Conservation (phyloP, 192 early-diverging fungal species). For the Ambispora gerdemannii region DNA sequence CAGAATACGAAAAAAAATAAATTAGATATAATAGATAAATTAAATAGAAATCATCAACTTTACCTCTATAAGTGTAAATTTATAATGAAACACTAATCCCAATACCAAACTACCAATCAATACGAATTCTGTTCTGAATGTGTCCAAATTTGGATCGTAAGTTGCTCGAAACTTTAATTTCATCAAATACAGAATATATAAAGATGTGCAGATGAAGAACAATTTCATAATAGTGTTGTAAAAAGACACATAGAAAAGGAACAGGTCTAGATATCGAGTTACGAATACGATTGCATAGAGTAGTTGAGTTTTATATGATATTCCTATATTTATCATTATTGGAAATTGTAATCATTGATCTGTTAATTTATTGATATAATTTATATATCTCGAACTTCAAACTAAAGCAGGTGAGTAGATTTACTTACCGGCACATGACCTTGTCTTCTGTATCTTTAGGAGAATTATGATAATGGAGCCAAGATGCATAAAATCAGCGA, state of each 20-base stretch:
- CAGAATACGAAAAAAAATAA: constrained; percentile 7
- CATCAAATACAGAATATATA: constrained; percentile 93
- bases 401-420: not conserved
- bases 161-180: constrained; percentile 78
- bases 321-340: constrained; percentile 54
- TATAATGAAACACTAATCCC: constrained; percentile 71
- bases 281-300: constrained; percentile 89
- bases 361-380: not conserved
- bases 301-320: constrained; percentile 96
- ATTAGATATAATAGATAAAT: not conserved
- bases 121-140: constrained; percentile 87
- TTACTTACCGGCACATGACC: constrained; percentile 76
- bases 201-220: constrained; percentile 84
- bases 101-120: constrained; percentile 66
- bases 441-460: constrained; percentile 85
- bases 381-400: no score
- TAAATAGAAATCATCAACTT: constrained; percentile 14
- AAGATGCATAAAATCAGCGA: constrained; percentile 92
- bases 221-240: constrained; percentile 97
- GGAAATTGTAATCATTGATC: not conserved
- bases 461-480: constrained; percentile 92
- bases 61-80: constrained; percentile 70
- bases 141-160: constrained; percentile 90
- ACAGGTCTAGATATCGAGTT: constrained; percentile 93
- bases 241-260: constrained; percentile 66